Evolutionary conservation across 1,139 yeast genomes (phyloP), one percentile per base, ranked within the genome.

Genomic region (Eremothecium sinecaudum): DNA sequence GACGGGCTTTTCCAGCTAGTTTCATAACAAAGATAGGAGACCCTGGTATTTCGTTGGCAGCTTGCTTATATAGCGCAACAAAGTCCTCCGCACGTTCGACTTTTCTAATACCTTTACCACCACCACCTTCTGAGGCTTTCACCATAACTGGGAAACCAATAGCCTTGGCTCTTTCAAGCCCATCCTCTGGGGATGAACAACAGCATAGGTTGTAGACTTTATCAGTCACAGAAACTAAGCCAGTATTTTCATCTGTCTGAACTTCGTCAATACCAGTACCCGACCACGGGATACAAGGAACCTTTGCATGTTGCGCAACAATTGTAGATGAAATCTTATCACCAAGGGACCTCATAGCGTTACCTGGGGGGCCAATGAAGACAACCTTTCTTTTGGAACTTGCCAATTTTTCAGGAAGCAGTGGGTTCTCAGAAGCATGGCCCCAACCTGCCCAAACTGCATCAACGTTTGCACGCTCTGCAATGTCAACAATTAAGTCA

Each of bases 391-490:
- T 80, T 38, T 87, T 86, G 12, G 95, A 83, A 19, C 81, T 79
- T 14, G 97, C 96, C 59, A 90, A 70, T 59, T 73, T 76, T 63
- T 90, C 98, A 28, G 99, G 99, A 47, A 90, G 73, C 39, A 69
- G 62, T 12, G 99, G 99, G 64, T 92, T 90, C 65, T 90, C 99
- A 16, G 95, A 83, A 24, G 99, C 99, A 59, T 92, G 98, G 51
- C 99, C 99, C 97, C 97, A 81, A 50, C 99, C 99, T 22, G 99
- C 98, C 99, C 99, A 90, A 40, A 90, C 99, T 17, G 98, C 99
- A 59, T 90, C 94, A 39, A 82, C 97, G 46, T 84, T 75, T 34
- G 94, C 79, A 65, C 96, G 79, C 66, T 90, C 98, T 27, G 99
- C 99, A 38, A 90, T 69, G 55, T 90, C 99, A 33, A 90, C 96